Evolutionary conservation across 2,329 filamentous ascomycete species (phyloP).

Genomic region (Aspergillus fumigatiaffinis): DNA sequence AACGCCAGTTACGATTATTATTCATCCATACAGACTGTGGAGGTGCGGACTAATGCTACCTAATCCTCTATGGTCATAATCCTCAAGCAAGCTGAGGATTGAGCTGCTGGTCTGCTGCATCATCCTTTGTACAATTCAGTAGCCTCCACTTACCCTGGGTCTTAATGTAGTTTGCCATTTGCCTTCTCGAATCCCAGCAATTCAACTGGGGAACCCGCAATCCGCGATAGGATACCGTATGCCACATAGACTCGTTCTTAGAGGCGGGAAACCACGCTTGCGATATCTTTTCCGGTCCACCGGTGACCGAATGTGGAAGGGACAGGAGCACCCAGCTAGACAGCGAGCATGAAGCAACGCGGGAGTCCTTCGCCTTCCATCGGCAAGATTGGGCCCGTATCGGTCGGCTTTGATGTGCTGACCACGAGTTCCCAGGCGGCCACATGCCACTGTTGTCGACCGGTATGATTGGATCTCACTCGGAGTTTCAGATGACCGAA

Average conservation of each 20-base stretch:
- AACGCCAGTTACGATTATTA: neutral
- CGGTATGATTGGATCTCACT: neutral
- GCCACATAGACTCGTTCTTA: neutral
- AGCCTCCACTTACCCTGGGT: neutral
- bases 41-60: neutral
- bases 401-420: neutral
- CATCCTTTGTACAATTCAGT: neutral
- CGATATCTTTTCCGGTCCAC: constrained; percentile 7
- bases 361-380: neutral
- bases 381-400: neutral
- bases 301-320: constrained; percentile 10
- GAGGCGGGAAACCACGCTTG: neutral
- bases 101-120: neutral
- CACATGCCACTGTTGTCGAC: constrained; percentile 1
- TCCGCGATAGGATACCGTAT: neutral
- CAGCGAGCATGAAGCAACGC: neutral
- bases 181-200: neutral
- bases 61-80: neutral
- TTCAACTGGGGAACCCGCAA: neutral
- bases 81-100: neutral
- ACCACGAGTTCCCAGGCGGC: constrained; percentile 1
- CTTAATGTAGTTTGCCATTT: neutral
- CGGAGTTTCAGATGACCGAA: neutral
- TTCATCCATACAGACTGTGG: neutral
- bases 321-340: neutral